Conservation (phyloP, 2,329 filamentous ascomycete genomes). For the Talaromyces amestolkiae region DNA sequence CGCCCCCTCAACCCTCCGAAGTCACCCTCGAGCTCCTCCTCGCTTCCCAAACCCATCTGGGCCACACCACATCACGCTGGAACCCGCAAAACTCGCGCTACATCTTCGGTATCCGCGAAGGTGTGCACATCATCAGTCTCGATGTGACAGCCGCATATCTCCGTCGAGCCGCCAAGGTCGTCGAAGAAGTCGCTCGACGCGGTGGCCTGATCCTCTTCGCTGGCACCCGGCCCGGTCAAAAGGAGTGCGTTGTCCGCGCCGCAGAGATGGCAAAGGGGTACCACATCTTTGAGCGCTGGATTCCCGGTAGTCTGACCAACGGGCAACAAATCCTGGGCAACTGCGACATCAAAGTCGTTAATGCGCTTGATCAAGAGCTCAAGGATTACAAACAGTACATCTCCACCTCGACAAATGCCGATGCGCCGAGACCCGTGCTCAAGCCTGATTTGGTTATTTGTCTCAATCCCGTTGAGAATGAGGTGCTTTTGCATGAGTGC, state of each 20-base stretch:
- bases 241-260: slow-evolving; percentile 74
- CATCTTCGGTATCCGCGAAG: slow-evolving; percentile 85
- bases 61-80: slow-evolving; percentile 87
- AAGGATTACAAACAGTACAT: slow-evolving; percentile 66
- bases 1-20: slow-evolving; percentile 74
- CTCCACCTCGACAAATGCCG: slow-evolving; percentile 25
- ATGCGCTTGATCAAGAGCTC: slow-evolving; percentile 67
- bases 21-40: slow-evolving; percentile 88
- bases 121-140: slow-evolving; percentile 88
- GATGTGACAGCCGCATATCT: slow-evolving; percentile 86
- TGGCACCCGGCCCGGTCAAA: slow-evolving; percentile 79
- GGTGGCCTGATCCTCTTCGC: slow-evolving; percentile 89
- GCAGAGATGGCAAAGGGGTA: slow-evolving; percentile 75
- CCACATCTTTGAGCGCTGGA: slow-evolving; percentile 92
- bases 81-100: slow-evolving; percentile 92
- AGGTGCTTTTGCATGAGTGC: slow-evolving; percentile 86
- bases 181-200: slow-evolving; percentile 77
- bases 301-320: slow-evolving; percentile 87
- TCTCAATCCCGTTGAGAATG: slow-evolving; percentile 90
- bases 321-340: slow-evolving; percentile 78
- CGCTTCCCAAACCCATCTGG: slow-evolving; percentile 82
- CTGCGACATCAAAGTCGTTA: slow-evolving; percentile 70
- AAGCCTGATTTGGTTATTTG: slow-evolving; percentile 89
- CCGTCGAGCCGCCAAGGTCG: slow-evolving; percentile 86
- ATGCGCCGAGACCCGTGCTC: slow-evolving; percentile 59